These are phyloP conservation scores for Akanthomyces dipterigenus DNA, from an alignment of 2,329 filamentous ascomycete genomes.

Conservation along the genomic window DNA sequence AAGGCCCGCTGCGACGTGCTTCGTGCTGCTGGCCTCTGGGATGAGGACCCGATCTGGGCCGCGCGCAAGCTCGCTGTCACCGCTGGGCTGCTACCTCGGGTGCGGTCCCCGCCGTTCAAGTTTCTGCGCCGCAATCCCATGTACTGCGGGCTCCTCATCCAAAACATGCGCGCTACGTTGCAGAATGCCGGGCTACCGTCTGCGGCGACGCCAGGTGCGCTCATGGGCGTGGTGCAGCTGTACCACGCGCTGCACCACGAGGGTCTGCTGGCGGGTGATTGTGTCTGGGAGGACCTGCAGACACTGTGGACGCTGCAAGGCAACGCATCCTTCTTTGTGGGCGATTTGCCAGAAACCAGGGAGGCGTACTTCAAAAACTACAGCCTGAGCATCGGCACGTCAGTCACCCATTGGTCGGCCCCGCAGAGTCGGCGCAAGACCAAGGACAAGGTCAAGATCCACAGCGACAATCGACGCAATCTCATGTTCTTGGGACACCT, in stretches of 20 bases:
- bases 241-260: conserved; percentile 20
- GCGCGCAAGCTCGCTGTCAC: neutral
- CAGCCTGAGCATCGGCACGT: conserved; percentile 16
- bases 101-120: neutral
- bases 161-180: conserved; percentile 15
- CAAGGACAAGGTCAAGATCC: neutral
- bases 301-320: conserved; percentile 16
- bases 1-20: conserved; percentile 3
- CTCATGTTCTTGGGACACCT: conserved; percentile 10
- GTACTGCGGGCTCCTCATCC: conserved; percentile 18
- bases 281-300: conserved; percentile 16
- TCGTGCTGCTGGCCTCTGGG: conserved; percentile 12
- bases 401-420: conserved; percentile 16
- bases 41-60: conserved; percentile 13
- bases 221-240: conserved; percentile 17
- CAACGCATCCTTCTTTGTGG: conserved; percentile 18
- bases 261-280: conserved; percentile 4
- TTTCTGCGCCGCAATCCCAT: conserved; percentile 19
- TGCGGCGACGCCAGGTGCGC: conserved; percentile 13
- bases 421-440: conserved; percentile 10
- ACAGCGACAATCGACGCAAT: conserved; percentile 13
- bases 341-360: conserved; percentile 13
- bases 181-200: conserved; percentile 14
- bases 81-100: neutral
- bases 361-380: conserved; percentile 20